These are phyloP conservation scores for Solanum arcanum DNA, from an alignment of 257 asterid species.

Conservation along the genomic window DNA sequence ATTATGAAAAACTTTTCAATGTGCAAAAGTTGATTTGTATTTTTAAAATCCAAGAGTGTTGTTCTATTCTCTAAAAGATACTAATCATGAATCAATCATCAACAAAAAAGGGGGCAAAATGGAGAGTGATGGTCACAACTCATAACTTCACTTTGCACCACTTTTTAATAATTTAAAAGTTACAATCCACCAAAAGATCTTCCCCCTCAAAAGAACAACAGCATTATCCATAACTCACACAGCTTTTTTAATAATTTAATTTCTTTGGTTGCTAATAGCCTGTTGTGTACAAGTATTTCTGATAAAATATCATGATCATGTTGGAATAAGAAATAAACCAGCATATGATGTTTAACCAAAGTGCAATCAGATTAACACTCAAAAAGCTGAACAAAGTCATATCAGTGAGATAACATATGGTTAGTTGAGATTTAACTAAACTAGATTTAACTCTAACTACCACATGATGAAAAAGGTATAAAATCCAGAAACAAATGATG, in stretches of 20 bases:
- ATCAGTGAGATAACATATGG: neutral
- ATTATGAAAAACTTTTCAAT: neutral
- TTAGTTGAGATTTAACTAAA: neutral
- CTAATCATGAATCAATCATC: neutral
- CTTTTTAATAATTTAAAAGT: neutral
- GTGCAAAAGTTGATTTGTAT: neutral
- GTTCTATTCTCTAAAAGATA: neutral
- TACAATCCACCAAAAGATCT: neutral
- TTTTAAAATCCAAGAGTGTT: neutral
- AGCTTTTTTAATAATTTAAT: neutral
- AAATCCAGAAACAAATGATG: neutral
- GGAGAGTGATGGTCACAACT: neutral
- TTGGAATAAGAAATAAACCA: neutral
- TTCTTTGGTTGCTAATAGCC: neutral
- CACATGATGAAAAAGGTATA: neutral
- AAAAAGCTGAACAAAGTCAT: neutral
- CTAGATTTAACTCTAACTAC: neutral
- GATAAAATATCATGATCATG: neutral
- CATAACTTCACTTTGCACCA: neutral
- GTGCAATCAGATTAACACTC: neutral
- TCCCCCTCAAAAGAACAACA: neutral
- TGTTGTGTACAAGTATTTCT: neutral
- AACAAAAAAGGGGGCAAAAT: neutral
- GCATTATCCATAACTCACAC: neutral
- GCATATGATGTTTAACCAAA: neutral